Conservation (phyloP, 768 basidiomycete species). For the Mycena belliarum region DNA sequence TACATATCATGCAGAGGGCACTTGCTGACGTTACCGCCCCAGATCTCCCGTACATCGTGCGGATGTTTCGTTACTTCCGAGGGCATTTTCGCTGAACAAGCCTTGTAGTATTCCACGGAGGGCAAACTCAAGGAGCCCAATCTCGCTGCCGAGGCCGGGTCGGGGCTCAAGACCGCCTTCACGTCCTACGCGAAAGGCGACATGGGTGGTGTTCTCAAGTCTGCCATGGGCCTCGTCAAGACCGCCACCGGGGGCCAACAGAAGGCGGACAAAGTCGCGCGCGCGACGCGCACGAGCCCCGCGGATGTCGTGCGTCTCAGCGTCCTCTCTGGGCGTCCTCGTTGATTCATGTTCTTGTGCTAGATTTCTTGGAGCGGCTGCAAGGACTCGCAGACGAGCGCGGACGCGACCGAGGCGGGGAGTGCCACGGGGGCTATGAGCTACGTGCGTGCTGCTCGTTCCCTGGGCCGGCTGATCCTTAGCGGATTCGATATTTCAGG, state of each 20-base stretch:
- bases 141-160: slow-evolving; percentile 81
- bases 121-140: slow-evolving; percentile 96
- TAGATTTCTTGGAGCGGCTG: slow-evolving; percentile 88
- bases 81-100: background rate
- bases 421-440: slow-evolving; percentile 80
- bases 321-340: background rate
- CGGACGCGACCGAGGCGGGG: slow-evolving; percentile 69
- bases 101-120: slow-evolving; percentile 82
- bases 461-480: background rate
- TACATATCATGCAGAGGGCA: background rate
- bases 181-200: slow-evolving; percentile 79
- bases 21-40: background rate
- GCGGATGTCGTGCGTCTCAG: slow-evolving; percentile 76
- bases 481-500: slow-evolving; percentile 30
- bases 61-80: slow-evolving; percentile 13
- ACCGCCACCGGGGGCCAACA: slow-evolving; percentile 64
- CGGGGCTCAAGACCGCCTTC: slow-evolving; percentile 79
- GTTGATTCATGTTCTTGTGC: background rate
- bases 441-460: slow-evolving; percentile 46
- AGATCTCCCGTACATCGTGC: slow-evolving; percentile 73
- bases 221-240: slow-evolving; percentile 74
- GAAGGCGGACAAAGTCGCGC: slow-evolving; percentile 64
- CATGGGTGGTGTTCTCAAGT: slow-evolving; percentile 73
- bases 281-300: slow-evolving; percentile 68
- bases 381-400: slow-evolving; percentile 81